These are phyloP conservation scores for Candida sp. DNA, from an alignment of 1,139 yeast genomes.

Conservation along the genomic window DNA sequence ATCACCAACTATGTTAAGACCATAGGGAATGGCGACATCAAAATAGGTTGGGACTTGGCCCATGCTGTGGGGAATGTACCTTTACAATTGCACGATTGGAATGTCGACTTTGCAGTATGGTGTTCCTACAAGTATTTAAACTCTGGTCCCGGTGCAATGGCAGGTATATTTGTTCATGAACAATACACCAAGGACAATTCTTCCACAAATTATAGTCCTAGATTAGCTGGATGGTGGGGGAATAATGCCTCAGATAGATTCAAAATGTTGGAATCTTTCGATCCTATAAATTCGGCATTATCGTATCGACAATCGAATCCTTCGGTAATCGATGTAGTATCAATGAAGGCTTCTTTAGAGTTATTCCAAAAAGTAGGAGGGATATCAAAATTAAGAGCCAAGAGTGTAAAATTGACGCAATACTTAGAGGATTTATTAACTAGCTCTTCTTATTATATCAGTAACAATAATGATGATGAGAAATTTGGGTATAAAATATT, in stretches of 20 bases:
- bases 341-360: slow-evolving; percentile 65
- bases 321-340: slow-evolving; percentile 76
- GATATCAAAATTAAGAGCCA: slow-evolving; percentile 48
- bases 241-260: slow-evolving; percentile 69
- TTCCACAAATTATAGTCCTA: slow-evolving; percentile 44
- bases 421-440: slow-evolving; percentile 49
- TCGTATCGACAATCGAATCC: slow-evolving; percentile 95
- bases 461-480: slow-evolving; percentile 13
- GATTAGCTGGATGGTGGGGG: slow-evolving; percentile 99
- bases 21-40: slow-evolving; percentile 31
- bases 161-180: slow-evolving; percentile 75
- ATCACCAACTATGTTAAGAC: slow-evolving; percentile 58
- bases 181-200: slow-evolving; percentile 34
- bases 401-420: slow-evolving; percentile 57
- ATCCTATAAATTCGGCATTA: slow-evolving; percentile 78
- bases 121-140: slow-evolving; percentile 91
- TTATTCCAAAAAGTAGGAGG: slow-evolving; percentile 65
- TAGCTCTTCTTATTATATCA: slow-evolving; percentile 40
- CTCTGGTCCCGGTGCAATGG: slow-evolving; percentile 91
- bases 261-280: slow-evolving; percentile 74
- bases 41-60: slow-evolving; percentile 95
- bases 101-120: slow-evolving; percentile 92
- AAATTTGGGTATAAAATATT: slow-evolving; percentile 59
- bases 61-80: slow-evolving; percentile 92
- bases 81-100: slow-evolving; percentile 77